A percentile compares a stretch with the other conserved stretches of the same genome.
Conservation (phyloP, 306 rosid genomes). For the Vigna mungo region DNA sequence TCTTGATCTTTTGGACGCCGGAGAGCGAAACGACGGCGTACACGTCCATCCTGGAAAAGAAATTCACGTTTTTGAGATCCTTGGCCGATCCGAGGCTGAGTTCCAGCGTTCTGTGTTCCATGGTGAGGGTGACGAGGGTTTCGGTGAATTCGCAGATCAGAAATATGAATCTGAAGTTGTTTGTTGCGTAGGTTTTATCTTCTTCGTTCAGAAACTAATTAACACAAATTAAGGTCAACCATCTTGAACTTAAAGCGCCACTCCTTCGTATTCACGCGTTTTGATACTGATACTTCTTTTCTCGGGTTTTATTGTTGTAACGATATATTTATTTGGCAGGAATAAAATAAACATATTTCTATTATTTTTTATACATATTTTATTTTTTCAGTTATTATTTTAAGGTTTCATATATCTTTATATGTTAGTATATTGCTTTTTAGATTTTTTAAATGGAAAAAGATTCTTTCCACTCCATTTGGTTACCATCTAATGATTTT, state of each 20-base stretch:
- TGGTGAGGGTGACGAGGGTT: not conserved
- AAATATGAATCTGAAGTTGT: too few species aligned
- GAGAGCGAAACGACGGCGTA: slow-evolving; percentile 69
- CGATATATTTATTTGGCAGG: not conserved
- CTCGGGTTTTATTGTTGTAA: not conserved
- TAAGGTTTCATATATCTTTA: too few species aligned
- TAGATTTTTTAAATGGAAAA: too few species aligned
- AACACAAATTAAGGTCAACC: not conserved
- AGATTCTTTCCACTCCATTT: too few species aligned
- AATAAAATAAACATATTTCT: not conserved
- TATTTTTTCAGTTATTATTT: not conserved
- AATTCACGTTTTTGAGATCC: slow-evolving; percentile 62
- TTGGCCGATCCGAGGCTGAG: slow-evolving; percentile 66
- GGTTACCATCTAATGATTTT: too few species aligned
- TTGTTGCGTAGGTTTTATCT: too few species aligned
- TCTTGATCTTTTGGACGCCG: slow-evolving; percentile 57
- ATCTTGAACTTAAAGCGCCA: not conserved
- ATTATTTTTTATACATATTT: not conserved
- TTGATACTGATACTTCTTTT: not conserved
- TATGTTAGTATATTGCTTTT: too few species aligned
- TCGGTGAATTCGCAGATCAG: not conserved
- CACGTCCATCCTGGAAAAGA: slow-evolving; percentile 65
- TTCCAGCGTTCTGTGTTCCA: slow-evolving; percentile 55
- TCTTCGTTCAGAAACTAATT: not conserved
- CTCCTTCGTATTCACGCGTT: not conserved